Evolutionary conservation across 208 protist species (phyloP).

Genomic region (Paratrypanosoma confusum): DNA sequence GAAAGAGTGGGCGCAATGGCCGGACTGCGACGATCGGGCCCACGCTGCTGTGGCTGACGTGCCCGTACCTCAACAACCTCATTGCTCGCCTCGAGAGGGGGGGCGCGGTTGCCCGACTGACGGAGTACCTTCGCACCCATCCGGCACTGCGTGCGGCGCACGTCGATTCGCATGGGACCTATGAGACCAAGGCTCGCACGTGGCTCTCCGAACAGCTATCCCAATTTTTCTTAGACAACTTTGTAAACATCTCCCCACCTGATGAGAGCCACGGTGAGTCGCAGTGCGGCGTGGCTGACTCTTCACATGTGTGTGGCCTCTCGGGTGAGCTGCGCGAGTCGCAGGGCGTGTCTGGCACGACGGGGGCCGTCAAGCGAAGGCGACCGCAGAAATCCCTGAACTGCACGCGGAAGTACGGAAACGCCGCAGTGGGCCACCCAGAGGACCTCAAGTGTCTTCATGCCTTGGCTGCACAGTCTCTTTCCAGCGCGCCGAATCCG

Average conservation of each 20-base stretch:
- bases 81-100: constrained; percentile 60
- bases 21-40: constrained; percentile 57
- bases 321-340: neutral
- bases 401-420: constrained; percentile 58
- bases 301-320: neutral
- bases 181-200: constrained; percentile 5
- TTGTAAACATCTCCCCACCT: constrained; percentile 22
- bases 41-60: constrained; percentile 80
- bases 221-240: neutral
- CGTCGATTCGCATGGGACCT: constrained; percentile 45
- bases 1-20: constrained; percentile 62
- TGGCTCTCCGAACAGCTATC: neutral
- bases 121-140: constrained; percentile 17
- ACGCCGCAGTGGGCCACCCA: constrained; percentile 63
- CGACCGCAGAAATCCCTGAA: too few relatives aligned
- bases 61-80: constrained; percentile 65
- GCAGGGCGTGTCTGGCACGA: neutral
- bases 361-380: neutral
- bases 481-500: constrained; percentile 49
- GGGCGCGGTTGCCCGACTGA: constrained; percentile 28
- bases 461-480: constrained; percentile 60
- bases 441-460: constrained; percentile 82
- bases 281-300: neutral
- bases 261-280: constrained; percentile 11
- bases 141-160: constrained; percentile 14